A percentile compares a stretch with the other conserved stretches of the same genome.
Conservation (phyloP, 148 eudicot species). For the Mesembryanthemum crystallinum region DNA sequence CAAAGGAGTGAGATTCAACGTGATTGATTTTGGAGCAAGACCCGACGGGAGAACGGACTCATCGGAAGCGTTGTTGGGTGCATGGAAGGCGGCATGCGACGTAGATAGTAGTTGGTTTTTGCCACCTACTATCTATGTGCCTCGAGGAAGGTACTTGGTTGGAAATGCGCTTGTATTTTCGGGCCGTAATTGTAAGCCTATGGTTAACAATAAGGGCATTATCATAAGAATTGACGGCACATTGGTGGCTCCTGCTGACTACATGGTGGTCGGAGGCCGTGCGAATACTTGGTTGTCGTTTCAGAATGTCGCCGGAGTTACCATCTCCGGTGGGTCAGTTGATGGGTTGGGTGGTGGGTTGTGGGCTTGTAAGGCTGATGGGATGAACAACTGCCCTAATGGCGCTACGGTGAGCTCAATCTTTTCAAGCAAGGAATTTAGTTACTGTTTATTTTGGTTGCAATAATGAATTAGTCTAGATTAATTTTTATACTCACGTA, state of each 20-base stretch:
- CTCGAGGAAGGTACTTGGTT: slow-evolving; percentile 33
- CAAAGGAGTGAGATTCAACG: slow-evolving; percentile 24
- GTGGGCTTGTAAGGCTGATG: slow-evolving; percentile 44
- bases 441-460: no score
- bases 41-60: slow-evolving; percentile 36
- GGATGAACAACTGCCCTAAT: slow-evolving; percentile 31
- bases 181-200: slow-evolving; percentile 35
- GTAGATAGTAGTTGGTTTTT: slow-evolving; percentile 4
- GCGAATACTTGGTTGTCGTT: slow-evolving; percentile 34
- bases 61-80: slow-evolving; percentile 30
- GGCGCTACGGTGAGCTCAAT: slow-evolving; percentile 41
- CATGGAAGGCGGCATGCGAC: slow-evolving; percentile 45
- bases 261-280: slow-evolving; percentile 16
- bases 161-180: slow-evolving; percentile 19
- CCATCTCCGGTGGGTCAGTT: slow-evolving; percentile 41
- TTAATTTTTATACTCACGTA: no score
- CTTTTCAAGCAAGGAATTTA: no score
- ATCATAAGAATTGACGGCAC: slow-evolving; percentile 36
- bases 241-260: slow-evolving; percentile 40
- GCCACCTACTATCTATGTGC: slow-evolving; percentile 36
- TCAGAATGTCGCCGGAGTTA: slow-evolving; percentile 31
- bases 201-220: slow-evolving; percentile 18
- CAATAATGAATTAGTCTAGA: background rate
- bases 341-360: slow-evolving; percentile 40
- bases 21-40: slow-evolving; percentile 35